Base-by-base conservation (phyloP, 179 eudicot species). In the Silene vulgaris region DNA sequence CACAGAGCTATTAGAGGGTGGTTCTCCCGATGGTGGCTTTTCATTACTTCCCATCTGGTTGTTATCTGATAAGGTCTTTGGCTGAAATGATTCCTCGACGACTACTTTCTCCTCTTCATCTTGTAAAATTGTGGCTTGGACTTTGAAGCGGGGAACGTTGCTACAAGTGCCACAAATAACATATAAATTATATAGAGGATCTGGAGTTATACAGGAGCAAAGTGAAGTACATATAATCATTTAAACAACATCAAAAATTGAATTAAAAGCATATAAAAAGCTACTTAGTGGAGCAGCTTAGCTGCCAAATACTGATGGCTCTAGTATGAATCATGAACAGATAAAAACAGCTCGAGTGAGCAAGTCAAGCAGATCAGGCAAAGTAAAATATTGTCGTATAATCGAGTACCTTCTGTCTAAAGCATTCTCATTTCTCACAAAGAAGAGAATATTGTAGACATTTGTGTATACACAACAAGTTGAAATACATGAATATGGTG, bases 101-200 rank as follows among this genome's bases (percentile, higher is more conserved):
- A 50, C 82, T 60, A 90, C 87, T 78, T 92, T 85, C 76, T 92
- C 89, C 81, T 90, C 84, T n/a, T 92, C 84, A 69, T 92, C 95
- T 86, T 89, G 88, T 85, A 88, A 83, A 74, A 85, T 80, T 35
- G 91, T 88, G 45, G 97, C 96, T 81, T 56, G 83, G 69, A 89
- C 84, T 80, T 73, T 82, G 74, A 79, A 77, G 67, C 73, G 77
- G 76, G 69, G 74, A 74, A 69, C 60, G 68, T 79, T 83, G 73
- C 90, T 92, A 66, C 73, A 80, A 5, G 56, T 13, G 74, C 74
- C 17, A 70, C 54, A 69, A 28, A 14, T 23, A 65, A 9, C 59
- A 69, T 12, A 62, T 73, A 8, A 63, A 4, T 16, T 3, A 77
- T 21, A 21, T 17, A 11, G 35, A 17, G 54, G 17, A 17, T 69